Conservation (phyloP, 257 asterid genomes). For the Penstemon newberryi region DNA sequence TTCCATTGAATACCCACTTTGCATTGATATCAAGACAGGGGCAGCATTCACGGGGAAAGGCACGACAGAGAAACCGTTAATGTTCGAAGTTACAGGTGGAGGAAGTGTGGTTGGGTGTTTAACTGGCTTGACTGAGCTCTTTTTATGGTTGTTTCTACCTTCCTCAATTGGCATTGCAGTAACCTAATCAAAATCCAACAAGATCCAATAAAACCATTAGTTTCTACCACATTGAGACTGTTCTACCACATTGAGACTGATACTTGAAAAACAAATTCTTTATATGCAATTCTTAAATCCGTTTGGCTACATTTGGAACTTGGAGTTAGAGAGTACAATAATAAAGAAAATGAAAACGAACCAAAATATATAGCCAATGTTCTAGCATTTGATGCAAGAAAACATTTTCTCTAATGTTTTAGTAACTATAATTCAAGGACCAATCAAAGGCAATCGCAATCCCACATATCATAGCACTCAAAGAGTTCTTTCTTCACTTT, state of each 20-base stretch:
- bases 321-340: too few relatives aligned
- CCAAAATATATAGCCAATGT: too few relatives aligned
- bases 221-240: neutral
- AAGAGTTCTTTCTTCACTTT: slow-evolving; percentile 20
- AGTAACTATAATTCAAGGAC: slow-evolving; percentile 13
- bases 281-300: neutral
- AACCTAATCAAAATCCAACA: slow-evolving; percentile 45
- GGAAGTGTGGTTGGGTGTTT: slow-evolving; percentile 32
- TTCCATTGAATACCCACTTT: slow-evolving; percentile 44
- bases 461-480: slow-evolving; percentile 30
- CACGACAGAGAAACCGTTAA: slow-evolving; percentile 45
- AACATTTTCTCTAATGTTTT: neutral
- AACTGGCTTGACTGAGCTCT: slow-evolving; percentile 5
- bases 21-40: slow-evolving; percentile 49
- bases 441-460: slow-evolving; percentile 1
- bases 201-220: neutral
- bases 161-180: slow-evolving; percentile 53
- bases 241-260: neutral
- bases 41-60: slow-evolving; percentile 33
- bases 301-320: too few relatives aligned
- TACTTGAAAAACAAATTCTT: neutral
- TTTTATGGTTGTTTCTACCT: slow-evolving; percentile 34
- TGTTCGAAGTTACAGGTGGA: slow-evolving; percentile 30
- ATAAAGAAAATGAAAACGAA: too few relatives aligned
- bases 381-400: too few relatives aligned